Percentiles rank a stretch among this genome's conserved stretches.
Conservation (phyloP, 2,329 filamentous ascomycete genomes). For the Venturia carpophila region DNA sequence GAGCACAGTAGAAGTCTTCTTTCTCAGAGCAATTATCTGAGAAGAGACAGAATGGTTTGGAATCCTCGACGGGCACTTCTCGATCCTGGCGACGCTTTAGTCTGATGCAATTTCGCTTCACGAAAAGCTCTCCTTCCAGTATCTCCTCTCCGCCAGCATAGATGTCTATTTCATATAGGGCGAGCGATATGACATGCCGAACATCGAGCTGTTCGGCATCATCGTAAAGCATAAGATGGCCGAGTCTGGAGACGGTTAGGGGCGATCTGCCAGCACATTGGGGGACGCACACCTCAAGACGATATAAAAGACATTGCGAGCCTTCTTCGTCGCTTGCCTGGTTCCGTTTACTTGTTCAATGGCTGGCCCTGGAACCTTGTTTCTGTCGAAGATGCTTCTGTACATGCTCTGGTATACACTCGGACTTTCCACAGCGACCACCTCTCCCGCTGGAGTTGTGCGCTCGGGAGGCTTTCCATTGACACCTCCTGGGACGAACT, state of each 20-base stretch:
- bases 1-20: slow-evolving; percentile 94
- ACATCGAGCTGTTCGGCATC: slow-evolving; percentile 93
- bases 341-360: slow-evolving; percentile 46
- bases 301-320: slow-evolving; percentile 87
- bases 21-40: slow-evolving; percentile 94
- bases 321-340: slow-evolving; percentile 46
- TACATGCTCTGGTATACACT: slow-evolving; percentile 99
- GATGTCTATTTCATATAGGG: slow-evolving; percentile 77
- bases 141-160: slow-evolving; percentile 72
- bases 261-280: slow-evolving; percentile 18
- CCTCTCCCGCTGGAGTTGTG: slow-evolving; percentile 69
- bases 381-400: slow-evolving; percentile 81
- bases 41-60: slow-evolving; percentile 88
- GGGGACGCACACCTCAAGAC: slow-evolving; percentile 59
- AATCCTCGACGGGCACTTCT: slow-evolving; percentile 50
- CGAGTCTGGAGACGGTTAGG: slow-evolving; percentile 53
- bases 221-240: slow-evolving; percentile 95
- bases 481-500: slow-evolving; percentile 84
- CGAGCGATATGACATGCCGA: slow-evolving; percentile 86
- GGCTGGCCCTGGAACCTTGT: slow-evolving; percentile 49
- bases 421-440: slow-evolving; percentile 70
- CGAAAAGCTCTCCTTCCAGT: slow-evolving; percentile 87
- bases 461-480: slow-evolving; percentile 89
- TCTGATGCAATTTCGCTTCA: slow-evolving; percentile 86
- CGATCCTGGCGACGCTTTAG: slow-evolving; percentile 58